Percentiles rank a stretch among this genome's conserved stretches.
Conservation (phyloP, 768 basidiomycete genomes). For the Auricularia sp. region DNA sequence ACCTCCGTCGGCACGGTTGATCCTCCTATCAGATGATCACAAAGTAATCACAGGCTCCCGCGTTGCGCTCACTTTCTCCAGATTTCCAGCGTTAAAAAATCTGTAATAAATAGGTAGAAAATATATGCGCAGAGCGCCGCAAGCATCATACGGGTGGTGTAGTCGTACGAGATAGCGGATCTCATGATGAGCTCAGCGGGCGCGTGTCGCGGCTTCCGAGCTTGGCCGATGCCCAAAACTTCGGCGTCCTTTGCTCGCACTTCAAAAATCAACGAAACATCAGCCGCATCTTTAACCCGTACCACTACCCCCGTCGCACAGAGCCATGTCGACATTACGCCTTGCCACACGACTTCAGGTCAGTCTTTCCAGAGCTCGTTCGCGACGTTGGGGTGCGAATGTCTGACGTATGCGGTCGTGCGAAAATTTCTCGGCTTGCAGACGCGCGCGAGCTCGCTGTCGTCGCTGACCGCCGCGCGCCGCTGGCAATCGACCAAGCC, state of each 20-base stretch:
- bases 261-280: conserved; percentile 1
- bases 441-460: not conserved
- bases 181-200: not conserved
- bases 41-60: too few relatives aligned
- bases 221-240: not conserved
- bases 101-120: too few relatives aligned
- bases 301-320: not conserved
- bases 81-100: too few relatives aligned
- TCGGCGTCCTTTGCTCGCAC: not conserved
- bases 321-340: not conserved
- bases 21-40: too few relatives aligned
- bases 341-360: conserved; percentile 1
- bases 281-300: not conserved
- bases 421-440: not conserved
- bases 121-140: too few relatives aligned
- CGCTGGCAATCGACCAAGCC: conserved; percentile 36
- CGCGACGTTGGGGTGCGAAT: not conserved
- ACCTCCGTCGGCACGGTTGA: too few relatives aligned
- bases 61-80: too few relatives aligned
- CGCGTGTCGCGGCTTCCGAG: not conserved
- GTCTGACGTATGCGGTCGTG: not conserved
- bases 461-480: not conserved
- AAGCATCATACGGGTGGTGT: too few relatives aligned
- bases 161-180: not conserved
- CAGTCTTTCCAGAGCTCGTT: not conserved